Percentiles rank a stretch among this genome's conserved stretches.
Conservation (phyloP, 768 basidiomycete genomes). For the Royoungia palumana region DNA sequence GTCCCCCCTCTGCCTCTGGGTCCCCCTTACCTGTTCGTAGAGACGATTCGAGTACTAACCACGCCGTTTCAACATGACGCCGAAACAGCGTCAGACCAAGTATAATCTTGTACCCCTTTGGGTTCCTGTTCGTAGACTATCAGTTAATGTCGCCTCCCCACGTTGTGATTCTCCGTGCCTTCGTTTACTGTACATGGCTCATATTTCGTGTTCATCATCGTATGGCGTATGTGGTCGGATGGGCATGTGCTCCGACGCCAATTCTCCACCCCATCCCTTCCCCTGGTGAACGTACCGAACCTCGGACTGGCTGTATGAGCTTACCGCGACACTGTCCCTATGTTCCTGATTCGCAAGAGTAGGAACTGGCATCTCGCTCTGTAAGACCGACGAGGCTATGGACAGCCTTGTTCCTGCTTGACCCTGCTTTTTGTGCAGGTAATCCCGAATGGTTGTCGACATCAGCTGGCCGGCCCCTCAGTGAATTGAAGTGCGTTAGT, state of each 20-base stretch:
- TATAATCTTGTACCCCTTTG: constrained; percentile 2
- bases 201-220: constrained; percentile 36
- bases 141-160: constrained; percentile 1
- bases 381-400: constrained; percentile 23
- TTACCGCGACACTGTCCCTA: constrained; percentile 30
- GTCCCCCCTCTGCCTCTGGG: neutral
- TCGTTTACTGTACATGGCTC: constrained; percentile 24
- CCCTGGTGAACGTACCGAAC: constrained; percentile 27
- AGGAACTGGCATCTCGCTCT: constrained; percentile 30
- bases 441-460: constrained; percentile 63
- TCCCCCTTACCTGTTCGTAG: constrained; percentile 33
- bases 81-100: constrained; percentile 18
- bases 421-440: constrained; percentile 54
- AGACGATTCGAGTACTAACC: constrained; percentile 50
- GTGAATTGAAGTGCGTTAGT: neutral
- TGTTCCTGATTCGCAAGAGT: constrained; percentile 27
- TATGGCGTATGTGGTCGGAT: constrained; percentile 40
- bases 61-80: constrained; percentile 27
- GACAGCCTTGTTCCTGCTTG: constrained; percentile 21
- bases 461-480: constrained; percentile 46
- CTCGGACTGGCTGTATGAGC: constrained; percentile 23
- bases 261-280: constrained; percentile 35
- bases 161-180: neutral
- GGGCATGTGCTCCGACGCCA: constrained; percentile 36
- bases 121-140: neutral